Percentiles rank a stretch among this genome's conserved stretches.
Evolutionary conservation across 2,329 filamentous ascomycete genomes (phyloP).

Genomic region (Xylariaceae sp.): DNA sequence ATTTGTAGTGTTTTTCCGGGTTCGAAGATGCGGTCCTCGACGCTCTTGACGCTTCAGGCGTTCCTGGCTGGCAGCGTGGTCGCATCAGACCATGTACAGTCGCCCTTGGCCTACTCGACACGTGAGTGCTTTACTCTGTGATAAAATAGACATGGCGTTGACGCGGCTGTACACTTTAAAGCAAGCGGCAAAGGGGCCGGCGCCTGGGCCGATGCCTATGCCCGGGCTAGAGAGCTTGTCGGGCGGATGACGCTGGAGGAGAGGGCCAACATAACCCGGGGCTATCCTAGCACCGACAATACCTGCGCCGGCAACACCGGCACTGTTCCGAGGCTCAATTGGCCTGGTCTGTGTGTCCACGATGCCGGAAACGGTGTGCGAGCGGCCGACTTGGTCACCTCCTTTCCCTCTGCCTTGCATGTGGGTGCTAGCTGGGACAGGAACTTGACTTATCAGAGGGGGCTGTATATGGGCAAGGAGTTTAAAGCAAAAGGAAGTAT

Average conservation of each 20-base stretch:
- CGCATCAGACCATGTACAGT: conserved; percentile 21
- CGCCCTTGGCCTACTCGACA: conserved; percentile 26
- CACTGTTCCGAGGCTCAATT: conserved; percentile 39
- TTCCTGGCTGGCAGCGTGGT: conserved; percentile 14
- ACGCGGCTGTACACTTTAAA: conserved; percentile 12
- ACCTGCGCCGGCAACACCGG: conserved; percentile 45
- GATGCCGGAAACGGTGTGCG: conserved; percentile 46
- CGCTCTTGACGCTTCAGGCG: conserved; percentile 11
- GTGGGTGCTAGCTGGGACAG: conserved; percentile 49
- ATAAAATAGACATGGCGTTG: not conserved
- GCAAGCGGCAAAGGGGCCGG: conserved; percentile 31
- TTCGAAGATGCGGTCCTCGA: conserved; percentile 17
- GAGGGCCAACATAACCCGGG: conserved; percentile 49
- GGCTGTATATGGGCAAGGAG: conserved; percentile 49
- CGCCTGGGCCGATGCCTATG: conserved; percentile 53
- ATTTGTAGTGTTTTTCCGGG: too few relatives aligned
- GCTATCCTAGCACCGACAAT: conserved; percentile 40
- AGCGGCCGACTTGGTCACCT: conserved; percentile 43
- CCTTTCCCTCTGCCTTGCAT: conserved; percentile 44
- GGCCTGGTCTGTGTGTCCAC: conserved; percentile 44
- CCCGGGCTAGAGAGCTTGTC: conserved; percentile 52
- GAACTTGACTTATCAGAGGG: conserved; percentile 46
- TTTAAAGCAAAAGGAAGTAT: conserved; percentile 47
- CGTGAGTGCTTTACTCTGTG: conserved; percentile 20
- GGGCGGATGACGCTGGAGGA: conserved; percentile 60